These are phyloP conservation scores for Candida piceae DNA, from an alignment of 805 yeast species.

Conservation along the genomic window DNA sequence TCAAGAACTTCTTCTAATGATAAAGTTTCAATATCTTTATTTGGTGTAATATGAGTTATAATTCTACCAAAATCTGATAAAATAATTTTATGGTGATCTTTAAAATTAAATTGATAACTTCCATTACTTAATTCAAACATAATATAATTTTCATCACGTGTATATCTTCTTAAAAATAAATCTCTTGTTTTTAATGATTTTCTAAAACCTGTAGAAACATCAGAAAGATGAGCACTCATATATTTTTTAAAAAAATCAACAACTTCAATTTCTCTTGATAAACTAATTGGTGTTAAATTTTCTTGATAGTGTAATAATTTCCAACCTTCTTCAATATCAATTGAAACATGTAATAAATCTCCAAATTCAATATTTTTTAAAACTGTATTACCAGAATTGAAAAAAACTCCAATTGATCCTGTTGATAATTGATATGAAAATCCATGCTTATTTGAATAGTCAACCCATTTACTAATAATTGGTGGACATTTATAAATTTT, in stretches of 20 bases:
- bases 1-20: constrained; percentile 46
- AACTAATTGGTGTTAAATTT: constrained; percentile 38
- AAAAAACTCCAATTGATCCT: constrained; percentile 85
- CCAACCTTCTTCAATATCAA: constrained; percentile 49
- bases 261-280: constrained; percentile 73
- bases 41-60: constrained; percentile 78
- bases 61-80: constrained; percentile 70
- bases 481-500: constrained; percentile 40
- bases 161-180: constrained; percentile 76
- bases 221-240: constrained; percentile 86
- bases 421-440: constrained; percentile 88
- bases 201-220: constrained; percentile 63
- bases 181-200: constrained; percentile 44
- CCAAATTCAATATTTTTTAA: constrained; percentile 62
- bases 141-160: constrained; percentile 72
- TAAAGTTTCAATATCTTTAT: constrained; percentile 63
- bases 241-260: constrained; percentile 85
- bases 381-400: constrained; percentile 80
- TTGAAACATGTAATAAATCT: constrained; percentile 59
- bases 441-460: constrained; percentile 92
- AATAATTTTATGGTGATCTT: constrained; percentile 88
- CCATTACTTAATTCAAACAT: constrained; percentile 95
- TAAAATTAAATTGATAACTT: constrained; percentile 88
- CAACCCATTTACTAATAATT: constrained; percentile 94
- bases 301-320: constrained; percentile 42